Conservation (phyloP, 2,329 filamentous ascomycete species). For the Metarhizium humberi region DNA sequence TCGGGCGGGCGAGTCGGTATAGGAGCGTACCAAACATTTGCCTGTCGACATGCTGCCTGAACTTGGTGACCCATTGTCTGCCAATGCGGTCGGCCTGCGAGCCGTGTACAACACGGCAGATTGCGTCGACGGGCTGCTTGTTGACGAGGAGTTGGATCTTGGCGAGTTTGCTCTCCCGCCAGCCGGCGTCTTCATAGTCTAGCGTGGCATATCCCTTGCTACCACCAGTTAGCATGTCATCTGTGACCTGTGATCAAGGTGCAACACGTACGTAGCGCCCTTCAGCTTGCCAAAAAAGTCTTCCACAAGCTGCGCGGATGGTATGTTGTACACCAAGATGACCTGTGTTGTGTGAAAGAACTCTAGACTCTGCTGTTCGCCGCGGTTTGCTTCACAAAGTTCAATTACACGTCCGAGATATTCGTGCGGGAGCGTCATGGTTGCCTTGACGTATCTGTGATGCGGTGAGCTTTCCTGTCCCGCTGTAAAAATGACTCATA, state of each 20-base stretch:
- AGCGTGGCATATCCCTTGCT: constrained; percentile 87
- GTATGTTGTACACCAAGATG: constrained; percentile 86
- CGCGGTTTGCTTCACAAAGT: constrained; percentile 82
- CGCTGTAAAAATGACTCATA: constrained; percentile 5
- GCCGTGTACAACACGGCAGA: constrained; percentile 78
- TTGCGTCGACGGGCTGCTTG: constrained; percentile 85
- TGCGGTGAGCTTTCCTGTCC: background rate
- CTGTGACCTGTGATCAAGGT: background rate
- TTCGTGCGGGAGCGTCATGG: constrained; percentile 85
- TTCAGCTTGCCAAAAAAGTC: constrained; percentile 98
- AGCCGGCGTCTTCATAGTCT: constrained; percentile 94
- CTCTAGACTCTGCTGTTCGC: constrained; percentile 76
- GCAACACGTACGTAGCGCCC: constrained; percentile 53
- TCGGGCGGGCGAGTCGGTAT: background rate
- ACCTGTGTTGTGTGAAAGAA: constrained; percentile 92
- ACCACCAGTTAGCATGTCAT: background rate
- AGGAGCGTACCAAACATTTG: constrained; percentile 67
- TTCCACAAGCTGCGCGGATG: constrained; percentile 82
- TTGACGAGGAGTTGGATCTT: constrained; percentile 94
- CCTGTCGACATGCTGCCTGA: constrained; percentile 91
- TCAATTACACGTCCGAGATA: constrained; percentile 93
- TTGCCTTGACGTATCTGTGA: constrained; percentile 60
- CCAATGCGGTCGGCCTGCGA: constrained; percentile 76
- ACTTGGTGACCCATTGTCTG: constrained; percentile 83
- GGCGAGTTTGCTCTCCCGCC: constrained; percentile 67